Conservation (phyloP, 768 basidiomycete genomes). For the Leccinum boreale region DNA sequence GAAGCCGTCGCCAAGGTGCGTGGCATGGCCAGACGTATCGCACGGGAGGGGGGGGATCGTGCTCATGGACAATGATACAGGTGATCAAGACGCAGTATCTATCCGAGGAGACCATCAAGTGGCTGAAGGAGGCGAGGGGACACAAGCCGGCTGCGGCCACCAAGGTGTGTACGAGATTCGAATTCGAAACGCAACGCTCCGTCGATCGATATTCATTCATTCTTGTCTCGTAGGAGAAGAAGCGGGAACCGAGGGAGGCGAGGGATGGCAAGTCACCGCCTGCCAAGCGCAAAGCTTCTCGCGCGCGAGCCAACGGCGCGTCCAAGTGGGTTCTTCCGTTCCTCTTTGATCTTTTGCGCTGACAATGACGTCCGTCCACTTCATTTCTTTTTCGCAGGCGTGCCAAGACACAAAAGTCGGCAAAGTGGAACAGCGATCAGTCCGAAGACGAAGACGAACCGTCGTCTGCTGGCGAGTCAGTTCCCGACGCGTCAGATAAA, state of each 20-base stretch:
- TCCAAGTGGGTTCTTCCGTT: conserved; percentile 21
- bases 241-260: conserved; percentile 36
- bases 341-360: not conserved
- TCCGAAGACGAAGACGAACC: conserved; percentile 29
- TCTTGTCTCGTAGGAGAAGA: conserved; percentile 34
- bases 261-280: conserved; percentile 49
- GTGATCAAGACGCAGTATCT: conserved; percentile 67
- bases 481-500: conserved; percentile 41
- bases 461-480: conserved; percentile 22
- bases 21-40: not conserved
- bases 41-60: not conserved
- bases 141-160: conserved; percentile 32
- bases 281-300: conserved; percentile 53
- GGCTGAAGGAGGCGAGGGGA: conserved; percentile 50
- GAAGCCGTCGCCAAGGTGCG: conserved; percentile 65
- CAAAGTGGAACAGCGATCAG: conserved; percentile 32
- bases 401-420: conserved; percentile 26
- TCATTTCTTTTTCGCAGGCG: conserved; percentile 16
- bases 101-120: conserved; percentile 52
- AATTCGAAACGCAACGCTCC: not conserved
- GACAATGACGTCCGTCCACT: conserved; percentile 4
- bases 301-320: conserved; percentile 25
- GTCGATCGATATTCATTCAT: conserved; percentile 7
- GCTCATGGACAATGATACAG: conserved; percentile 35
- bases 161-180: conserved; percentile 25